A percentile compares a stretch with the other conserved stretches of the same genome.
phyloP scores from a whole-genome alignment of 2,329 filamentous ascomycete genomes.

The Cladosporium sp. region DNA sequence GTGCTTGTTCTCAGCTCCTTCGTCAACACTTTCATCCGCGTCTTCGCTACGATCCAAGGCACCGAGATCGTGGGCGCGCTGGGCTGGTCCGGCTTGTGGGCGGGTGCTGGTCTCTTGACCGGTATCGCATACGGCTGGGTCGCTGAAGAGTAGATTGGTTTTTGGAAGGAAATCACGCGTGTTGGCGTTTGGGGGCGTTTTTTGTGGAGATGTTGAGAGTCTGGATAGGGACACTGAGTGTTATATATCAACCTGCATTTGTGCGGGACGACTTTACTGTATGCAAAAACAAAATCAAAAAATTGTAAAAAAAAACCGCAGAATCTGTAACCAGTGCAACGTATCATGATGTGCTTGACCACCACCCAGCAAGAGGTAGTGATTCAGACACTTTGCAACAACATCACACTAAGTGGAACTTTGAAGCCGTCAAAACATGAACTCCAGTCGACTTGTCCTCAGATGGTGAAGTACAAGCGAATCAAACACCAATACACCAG shows the following conservation, averaged over 20 bases:
- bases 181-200: slow-evolving; percentile 4
- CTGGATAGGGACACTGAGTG: not conserved
- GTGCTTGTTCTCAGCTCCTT: slow-evolving; percentile 50
- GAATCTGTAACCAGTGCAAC: not conserved
- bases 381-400: not conserved
- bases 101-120: slow-evolving; percentile 61
- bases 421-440: not conserved
- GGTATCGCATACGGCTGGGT: slow-evolving; percentile 60
- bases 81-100: slow-evolving; percentile 76
- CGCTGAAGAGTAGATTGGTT: slow-evolving; percentile 26
- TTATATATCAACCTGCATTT: not conserved
- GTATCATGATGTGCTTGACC: not conserved
- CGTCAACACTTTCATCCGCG: slow-evolving; percentile 64
- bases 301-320: not conserved
- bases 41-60: slow-evolving; percentile 67
- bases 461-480: not conserved
- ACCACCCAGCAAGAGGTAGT: not conserved
- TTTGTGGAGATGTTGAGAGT: not conserved
- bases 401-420: not conserved
- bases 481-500: not conserved
- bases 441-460: not conserved
- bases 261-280: not conserved
- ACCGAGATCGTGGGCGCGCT: slow-evolving; percentile 70
- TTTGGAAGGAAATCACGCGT: not conserved
- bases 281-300: not conserved